Base-by-base conservation (phyloP, 1,139 yeast genomes). In the Pneumocystis sp. region DNA sequence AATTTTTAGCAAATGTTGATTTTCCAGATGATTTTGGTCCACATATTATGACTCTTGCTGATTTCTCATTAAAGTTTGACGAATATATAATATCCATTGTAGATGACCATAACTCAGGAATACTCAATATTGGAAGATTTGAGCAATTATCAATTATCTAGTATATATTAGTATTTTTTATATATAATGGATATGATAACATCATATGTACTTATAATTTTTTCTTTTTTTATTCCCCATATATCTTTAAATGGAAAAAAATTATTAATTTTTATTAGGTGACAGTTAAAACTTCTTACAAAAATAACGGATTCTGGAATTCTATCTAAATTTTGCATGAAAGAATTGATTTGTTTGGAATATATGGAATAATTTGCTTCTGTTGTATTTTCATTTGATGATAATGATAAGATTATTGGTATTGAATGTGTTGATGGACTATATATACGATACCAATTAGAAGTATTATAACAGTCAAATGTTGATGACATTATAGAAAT, bases 1-100 rank as follows among this genome's bases (percentile, higher is more conserved):
- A 73, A 12, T 82, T 71, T 69, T 84, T 81, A 19, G 85, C 75
- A 62, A 89, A 79, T 0, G 96, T 86, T 0, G 96, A 86, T 72
- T 91, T 91, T 0, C 97, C 97, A 0, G 90, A 82, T 68, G 87
- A 87, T 72, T 89, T 90, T 17, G 85, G 81, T 0, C 90, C 90
- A 44, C 84, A 73, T 0, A 83, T 73, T 63, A 84, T 68, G 0
- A 83, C 73, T 17, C 42, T 31, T 31, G n/a, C 42, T 5, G 39
- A 12, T 31, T 62, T 15, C 12, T 35, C 25, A 21, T 17, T n/a
- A 17, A 40, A 40, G n/a, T 67, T 68, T 6, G 71, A 69, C 1
- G 69, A 50, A 17, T 45, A 61, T 1, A 64, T 57, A 7, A 60
- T 34, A 5, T 66, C 63, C 17, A 61, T 61, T 29, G 62, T 66